Base-by-base conservation (phyloP, 495 filamentous ascomycete species). In the Penicillium silybi region DNA sequence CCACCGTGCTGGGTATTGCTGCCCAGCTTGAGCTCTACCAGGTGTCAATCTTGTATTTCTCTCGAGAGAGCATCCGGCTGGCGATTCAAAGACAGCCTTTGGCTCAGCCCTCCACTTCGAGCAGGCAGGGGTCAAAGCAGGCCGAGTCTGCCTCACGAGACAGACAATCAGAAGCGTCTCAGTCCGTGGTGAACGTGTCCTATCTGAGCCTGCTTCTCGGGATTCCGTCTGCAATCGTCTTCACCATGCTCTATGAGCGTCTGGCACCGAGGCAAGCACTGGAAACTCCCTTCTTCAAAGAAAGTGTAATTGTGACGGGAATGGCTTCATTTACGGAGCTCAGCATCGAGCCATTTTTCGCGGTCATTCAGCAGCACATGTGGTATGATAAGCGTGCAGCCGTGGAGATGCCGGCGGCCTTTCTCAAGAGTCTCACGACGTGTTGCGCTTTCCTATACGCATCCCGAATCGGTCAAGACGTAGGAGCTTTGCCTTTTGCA, bases 1-100 rank as follows among this genome's bases (percentile, higher is more conserved):
- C 93, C 0, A 79, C 86, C 38, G 75, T 91, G 0, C 78, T 97
- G 1, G 93, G 91, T 4, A 77, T 93, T 23, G 87, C 91, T 1
- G 82, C 90, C 3, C 95, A 96, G 64, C 80, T 97, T 4, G 93
- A 99, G 53, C 81, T 97, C 2, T 96, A 88, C 67, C 89, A 89
- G 50, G 85, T 92, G 25, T 86, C 89, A 2, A 84, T 95, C 10
- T 75, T 97, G 2, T 96, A 90, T 65, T 97, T 97, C 57, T 88
- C 93, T 0, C 78, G 93, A 26, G 93, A 99, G 69, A 89, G 85
- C 48, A 71, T 97, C 38, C 81, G 93, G 16, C 83, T 90, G 19
- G 90, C 91, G 3, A 79, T 95, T 32, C 92, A 96, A 66, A 80
- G 92, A 52, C 87, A 95, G 53, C 76, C 82, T 67, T 76, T 22